Conservation (phyloP, 106 monocot species). For the Dioscorea zingiberensis region DNA sequence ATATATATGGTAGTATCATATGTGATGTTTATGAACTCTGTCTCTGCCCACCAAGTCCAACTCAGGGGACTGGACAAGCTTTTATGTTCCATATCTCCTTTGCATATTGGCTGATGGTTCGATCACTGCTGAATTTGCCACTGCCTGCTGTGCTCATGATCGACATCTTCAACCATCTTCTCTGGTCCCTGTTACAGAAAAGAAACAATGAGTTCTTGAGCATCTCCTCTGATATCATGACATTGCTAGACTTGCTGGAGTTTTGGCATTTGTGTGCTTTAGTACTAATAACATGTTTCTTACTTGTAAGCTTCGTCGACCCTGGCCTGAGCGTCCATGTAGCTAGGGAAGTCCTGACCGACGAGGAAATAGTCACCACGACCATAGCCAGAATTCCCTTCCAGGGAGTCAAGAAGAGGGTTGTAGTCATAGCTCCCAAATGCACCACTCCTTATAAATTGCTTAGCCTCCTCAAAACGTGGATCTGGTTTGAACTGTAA, state of each 20-base stretch:
- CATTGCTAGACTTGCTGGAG: too few species aligned
- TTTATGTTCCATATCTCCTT: conserved; percentile 79
- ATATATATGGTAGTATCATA: too few species aligned
- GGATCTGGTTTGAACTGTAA: conserved; percentile 78
- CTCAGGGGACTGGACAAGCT: conserved; percentile 54
- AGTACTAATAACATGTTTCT: conserved; percentile 1
- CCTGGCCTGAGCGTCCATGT: conserved; percentile 66
- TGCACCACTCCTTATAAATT: conserved; percentile 57
- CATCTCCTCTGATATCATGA: background rate
- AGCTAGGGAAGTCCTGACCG: conserved; percentile 86
- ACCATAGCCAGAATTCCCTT: conserved; percentile 83
- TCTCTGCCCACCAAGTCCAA: background rate
- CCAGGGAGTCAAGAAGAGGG: conserved; percentile 78
- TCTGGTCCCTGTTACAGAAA: conserved; percentile 44
- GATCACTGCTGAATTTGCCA: conserved; percentile 95
- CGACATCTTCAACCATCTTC: conserved; percentile 87
- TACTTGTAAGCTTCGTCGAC: conserved; percentile 96
- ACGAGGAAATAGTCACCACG: conserved; percentile 93
- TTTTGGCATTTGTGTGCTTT: too few species aligned
- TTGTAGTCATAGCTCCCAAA: conserved; percentile 82
- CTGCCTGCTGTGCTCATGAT: conserved; percentile 88
- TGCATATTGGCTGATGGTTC: conserved; percentile 82
- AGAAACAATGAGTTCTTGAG: background rate
- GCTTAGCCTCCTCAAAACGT: conserved; percentile 84
- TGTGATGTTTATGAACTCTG: too few species aligned